Conservation (phyloP, 441 rosid genomes). For the Sinapis alba region DNA sequence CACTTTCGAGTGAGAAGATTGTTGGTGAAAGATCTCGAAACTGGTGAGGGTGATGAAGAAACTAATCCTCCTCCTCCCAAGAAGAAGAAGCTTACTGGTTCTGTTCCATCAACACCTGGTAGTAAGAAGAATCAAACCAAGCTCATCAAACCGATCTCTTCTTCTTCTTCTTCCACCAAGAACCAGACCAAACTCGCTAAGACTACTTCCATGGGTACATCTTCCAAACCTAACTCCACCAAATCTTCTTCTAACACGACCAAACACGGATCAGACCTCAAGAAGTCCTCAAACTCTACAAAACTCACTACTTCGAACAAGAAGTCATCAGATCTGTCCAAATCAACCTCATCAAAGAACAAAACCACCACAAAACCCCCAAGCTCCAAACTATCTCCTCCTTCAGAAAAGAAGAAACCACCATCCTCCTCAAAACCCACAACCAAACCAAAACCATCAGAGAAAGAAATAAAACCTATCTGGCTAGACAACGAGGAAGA, state of each 20-base stretch:
- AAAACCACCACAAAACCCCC: slow-evolving; percentile 50
- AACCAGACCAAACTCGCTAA: slow-evolving; percentile 54
- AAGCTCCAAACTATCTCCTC: slow-evolving; percentile 29
- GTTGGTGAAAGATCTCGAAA: slow-evolving; percentile 45
- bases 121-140: slow-evolving; percentile 64
- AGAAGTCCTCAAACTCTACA: slow-evolving; percentile 49
- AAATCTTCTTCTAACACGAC: slow-evolving; percentile 35
- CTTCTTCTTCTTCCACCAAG: slow-evolving; percentile 40
- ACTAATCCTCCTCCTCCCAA: slow-evolving; percentile 41
- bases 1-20: slow-evolving; percentile 45
- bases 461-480: slow-evolving; percentile 48
- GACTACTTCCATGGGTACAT: no score
- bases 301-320: slow-evolving; percentile 40
- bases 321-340: slow-evolving; percentile 64
- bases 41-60: slow-evolving; percentile 33
- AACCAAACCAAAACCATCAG: slow-evolving; percentile 37
- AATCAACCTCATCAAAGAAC: slow-evolving; percentile 53
- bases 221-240: slow-evolving; percentile 51
- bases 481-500: slow-evolving; percentile 71
- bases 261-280: slow-evolving; percentile 42
- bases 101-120: slow-evolving; percentile 20
- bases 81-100: slow-evolving; percentile 48
- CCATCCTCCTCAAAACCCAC: slow-evolving; percentile 33
- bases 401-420: slow-evolving; percentile 37
- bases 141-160: slow-evolving; percentile 36